Conservation (phyloP, 306 rosid genomes). For the Vicia villosa region DNA sequence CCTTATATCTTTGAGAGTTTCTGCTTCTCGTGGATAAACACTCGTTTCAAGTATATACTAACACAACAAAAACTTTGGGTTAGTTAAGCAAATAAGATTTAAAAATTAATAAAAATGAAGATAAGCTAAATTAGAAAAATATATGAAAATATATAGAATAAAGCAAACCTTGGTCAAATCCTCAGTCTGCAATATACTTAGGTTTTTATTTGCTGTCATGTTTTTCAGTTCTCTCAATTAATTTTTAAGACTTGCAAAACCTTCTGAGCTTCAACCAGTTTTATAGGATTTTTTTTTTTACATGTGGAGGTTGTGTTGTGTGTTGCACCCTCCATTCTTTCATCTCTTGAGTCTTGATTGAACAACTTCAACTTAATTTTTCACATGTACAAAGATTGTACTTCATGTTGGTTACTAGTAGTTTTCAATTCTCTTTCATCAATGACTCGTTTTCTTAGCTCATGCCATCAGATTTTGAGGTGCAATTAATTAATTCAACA, state of each 20-base stretch:
- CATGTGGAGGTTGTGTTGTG: background rate
- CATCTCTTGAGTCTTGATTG: background rate
- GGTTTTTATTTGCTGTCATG: background rate
- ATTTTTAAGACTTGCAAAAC: background rate
- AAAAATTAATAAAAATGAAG: background rate
- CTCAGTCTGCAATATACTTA: background rate
- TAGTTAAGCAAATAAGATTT: background rate
- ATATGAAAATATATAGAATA: background rate
- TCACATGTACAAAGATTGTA: too few relatives aligned
- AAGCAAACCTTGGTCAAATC: background rate
- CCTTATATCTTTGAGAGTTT: slow-evolving; percentile 42
- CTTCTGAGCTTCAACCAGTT: background rate
- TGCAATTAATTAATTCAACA: background rate
- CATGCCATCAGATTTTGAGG: background rate
- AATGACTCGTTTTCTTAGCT: background rate
- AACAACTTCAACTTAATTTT: too few relatives aligned
- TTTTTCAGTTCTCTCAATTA: background rate
- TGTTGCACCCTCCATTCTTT: background rate
- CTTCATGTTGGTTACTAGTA: too few relatives aligned
- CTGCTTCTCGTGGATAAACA: slow-evolving; percentile 41
- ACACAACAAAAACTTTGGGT: background rate
- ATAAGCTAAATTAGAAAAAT: background rate
- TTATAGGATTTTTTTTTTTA: background rate
- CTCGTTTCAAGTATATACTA: slow-evolving; percentile 43
- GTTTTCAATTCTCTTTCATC: background rate